Conservation (phyloP, 1,139 yeast species). For the Lodderomyces parapsilosis region DNA sequence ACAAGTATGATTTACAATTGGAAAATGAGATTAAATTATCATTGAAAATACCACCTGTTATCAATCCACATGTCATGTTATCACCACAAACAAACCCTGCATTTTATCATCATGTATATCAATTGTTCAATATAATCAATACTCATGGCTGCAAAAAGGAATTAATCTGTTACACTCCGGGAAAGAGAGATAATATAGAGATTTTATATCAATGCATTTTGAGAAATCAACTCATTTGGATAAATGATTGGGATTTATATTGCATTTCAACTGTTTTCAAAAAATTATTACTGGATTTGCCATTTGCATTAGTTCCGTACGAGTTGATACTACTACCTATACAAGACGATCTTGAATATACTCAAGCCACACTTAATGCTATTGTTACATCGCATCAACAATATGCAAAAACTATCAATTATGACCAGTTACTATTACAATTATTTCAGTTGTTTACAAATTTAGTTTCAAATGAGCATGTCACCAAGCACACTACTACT, state of each 20-base stretch:
- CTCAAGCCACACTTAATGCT: conserved; percentile 29
- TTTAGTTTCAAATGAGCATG: conserved; percentile 26
- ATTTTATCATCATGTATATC: conserved; percentile 45
- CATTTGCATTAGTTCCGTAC: conserved; percentile 45
- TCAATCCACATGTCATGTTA: conserved; percentile 23
- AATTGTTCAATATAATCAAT: conserved; percentile 48
- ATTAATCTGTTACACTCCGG: conserved; percentile 57
- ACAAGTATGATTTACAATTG: conserved; percentile 41
- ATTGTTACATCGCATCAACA: conserved; percentile 7
- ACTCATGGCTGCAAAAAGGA: conserved; percentile 45
- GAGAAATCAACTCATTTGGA: conserved; percentile 56
- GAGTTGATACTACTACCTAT: conserved; percentile 47
- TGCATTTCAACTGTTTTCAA: conserved; percentile 56
- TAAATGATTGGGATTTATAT: conserved; percentile 62
- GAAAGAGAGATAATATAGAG: conserved; percentile 50
- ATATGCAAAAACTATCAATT: conserved; percentile 14
- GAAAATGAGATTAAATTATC: conserved; percentile 24
- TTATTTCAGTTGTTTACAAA: conserved; percentile 40
- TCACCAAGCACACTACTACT: conserved; percentile 46
- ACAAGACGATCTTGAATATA: conserved; percentile 41
- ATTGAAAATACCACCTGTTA: conserved; percentile 21
- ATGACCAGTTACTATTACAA: conserved; percentile 33
- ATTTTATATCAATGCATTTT: conserved; percentile 52
- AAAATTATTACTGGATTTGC: conserved; percentile 44
- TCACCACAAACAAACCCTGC: conserved; percentile 24